Evolutionary conservation across 106 monocot species (phyloP).

Genomic region (Posidonia australis): DNA sequence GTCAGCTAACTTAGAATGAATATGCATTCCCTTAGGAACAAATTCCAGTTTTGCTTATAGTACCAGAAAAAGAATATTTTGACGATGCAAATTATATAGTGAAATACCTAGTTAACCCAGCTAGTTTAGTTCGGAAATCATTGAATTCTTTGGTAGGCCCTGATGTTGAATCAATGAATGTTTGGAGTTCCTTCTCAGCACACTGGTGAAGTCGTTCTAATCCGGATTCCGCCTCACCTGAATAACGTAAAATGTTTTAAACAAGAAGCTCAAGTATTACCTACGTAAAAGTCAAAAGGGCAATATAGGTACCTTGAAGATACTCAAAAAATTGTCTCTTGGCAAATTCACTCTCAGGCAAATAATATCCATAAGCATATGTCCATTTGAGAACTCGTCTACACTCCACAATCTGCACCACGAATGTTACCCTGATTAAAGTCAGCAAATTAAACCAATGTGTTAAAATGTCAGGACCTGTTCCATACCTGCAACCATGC

Average conservation of each 20-base stretch:
- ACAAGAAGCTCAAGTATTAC: background rate
- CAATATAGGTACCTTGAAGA: slow-evolving; percentile 62
- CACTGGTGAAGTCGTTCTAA: slow-evolving; percentile 91
- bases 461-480: background rate
- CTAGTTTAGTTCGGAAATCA: slow-evolving; percentile 78
- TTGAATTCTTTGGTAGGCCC: slow-evolving; percentile 60
- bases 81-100: background rate
- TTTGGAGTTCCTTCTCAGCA: slow-evolving; percentile 78
- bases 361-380: slow-evolving; percentile 94
- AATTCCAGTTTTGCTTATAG: too few relatives aligned
- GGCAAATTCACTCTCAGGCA: slow-evolving; percentile 87
- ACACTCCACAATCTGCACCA: slow-evolving; percentile 86
- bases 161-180: slow-evolving; percentile 42
- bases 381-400: slow-evolving; percentile 96
- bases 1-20: too few relatives aligned
- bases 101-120: slow-evolving; percentile 85
- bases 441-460: background rate
- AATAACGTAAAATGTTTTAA: background rate
- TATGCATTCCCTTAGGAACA: too few relatives aligned
- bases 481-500: slow-evolving; percentile 28
- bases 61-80: background rate
- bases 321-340: slow-evolving; percentile 96
- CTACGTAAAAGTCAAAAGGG: background rate
- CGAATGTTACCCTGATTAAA: background rate
- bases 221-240: slow-evolving; percentile 92